phyloP scores from a whole-genome alignment of 192 early-diverging fungal genomes.

The Rhizophagus clarus region DNA sequence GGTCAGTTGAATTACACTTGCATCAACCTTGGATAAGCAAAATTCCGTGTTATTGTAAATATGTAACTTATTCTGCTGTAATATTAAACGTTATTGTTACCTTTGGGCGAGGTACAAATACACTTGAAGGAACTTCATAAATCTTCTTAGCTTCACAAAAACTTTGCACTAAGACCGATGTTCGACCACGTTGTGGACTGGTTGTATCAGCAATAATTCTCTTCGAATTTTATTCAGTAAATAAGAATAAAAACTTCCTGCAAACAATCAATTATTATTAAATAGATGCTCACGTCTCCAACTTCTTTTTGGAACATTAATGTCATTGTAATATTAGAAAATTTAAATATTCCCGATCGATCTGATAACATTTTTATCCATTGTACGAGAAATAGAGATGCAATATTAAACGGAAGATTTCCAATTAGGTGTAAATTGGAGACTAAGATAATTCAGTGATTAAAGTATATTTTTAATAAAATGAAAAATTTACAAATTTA shows the following conservation, averaged over 20 bases:
- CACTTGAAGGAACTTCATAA: slow-evolving; percentile 59
- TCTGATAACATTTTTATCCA: slow-evolving; percentile 65
- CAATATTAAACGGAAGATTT: slow-evolving; percentile 79
- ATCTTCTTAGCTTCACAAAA: slow-evolving; percentile 65
- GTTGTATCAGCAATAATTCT: slow-evolving; percentile 59
- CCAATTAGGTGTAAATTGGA: slow-evolving; percentile 66
- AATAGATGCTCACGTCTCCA: slow-evolving; percentile 48
- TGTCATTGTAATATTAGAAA: slow-evolving; percentile 61
- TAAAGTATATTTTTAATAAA: not conserved
- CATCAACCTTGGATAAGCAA: slow-evolving; percentile 33
- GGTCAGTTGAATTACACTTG: slow-evolving; percentile 62
- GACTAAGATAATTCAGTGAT: not conserved
- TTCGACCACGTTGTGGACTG: slow-evolving; percentile 58
- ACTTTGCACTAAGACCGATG: slow-evolving; percentile 73
- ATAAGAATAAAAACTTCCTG: not conserved
- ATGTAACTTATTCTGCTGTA: not conserved
- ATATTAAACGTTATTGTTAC: slow-evolving; percentile 18
- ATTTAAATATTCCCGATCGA: slow-evolving; percentile 62
- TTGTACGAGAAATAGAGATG: slow-evolving; percentile 70
- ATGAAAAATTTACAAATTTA: not conserved
- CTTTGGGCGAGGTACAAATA: slow-evolving; percentile 78
- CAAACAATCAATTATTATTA: not conserved
- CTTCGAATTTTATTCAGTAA: slow-evolving; percentile 30
- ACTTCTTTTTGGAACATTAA: slow-evolving; percentile 88
- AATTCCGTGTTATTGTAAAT: not conserved